phyloP scores from a whole-genome alignment of 768 basidiomycete genomes.

The Butyriboletus loyo region DNA sequence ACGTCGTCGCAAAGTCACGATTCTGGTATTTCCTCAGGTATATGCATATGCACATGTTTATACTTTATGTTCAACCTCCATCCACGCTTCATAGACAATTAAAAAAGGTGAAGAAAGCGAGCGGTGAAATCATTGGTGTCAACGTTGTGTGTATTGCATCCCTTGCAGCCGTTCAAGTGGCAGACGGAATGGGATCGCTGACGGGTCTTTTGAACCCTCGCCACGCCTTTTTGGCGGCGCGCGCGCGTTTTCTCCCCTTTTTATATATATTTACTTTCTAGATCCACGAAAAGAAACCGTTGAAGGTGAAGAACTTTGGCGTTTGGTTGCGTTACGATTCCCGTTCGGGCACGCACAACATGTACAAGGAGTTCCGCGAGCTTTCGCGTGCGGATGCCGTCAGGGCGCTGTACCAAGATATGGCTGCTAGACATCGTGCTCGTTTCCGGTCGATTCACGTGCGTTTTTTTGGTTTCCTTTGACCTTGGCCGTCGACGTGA shows the following conservation, averaged over 20 bases:
- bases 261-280: slow-evolving; percentile 36
- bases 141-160: slow-evolving; percentile 92
- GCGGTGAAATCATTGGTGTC: slow-evolving; percentile 97
- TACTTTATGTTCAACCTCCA: background rate
- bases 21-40: slow-evolving; percentile 99
- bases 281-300: slow-evolving; percentile 97
- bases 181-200: slow-evolving; percentile 73
- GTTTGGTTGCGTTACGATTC: slow-evolving; percentile 99
- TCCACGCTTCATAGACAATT: slow-evolving; percentile 60
- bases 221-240: slow-evolving; percentile 1
- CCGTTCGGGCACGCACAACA: slow-evolving; percentile 99
- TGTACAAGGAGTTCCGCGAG: slow-evolving; percentile 99
- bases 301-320: slow-evolving; percentile 99
- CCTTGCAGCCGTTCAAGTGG: slow-evolving; percentile 78
- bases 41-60: too few species aligned
- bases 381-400: slow-evolving; percentile 93
- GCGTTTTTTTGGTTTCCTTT: slow-evolving; percentile 27
- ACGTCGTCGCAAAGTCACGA: slow-evolving; percentile 97
- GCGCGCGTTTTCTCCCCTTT: slow-evolving; percentile 13
- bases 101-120: slow-evolving; percentile 99
- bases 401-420: slow-evolving; percentile 97
- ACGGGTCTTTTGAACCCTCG: slow-evolving; percentile 28
- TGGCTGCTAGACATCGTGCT: slow-evolving; percentile 98
- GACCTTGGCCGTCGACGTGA: background rate
- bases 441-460: slow-evolving; percentile 99